Evolutionary conservation across 2,329 filamentous ascomycete genomes (phyloP).

Genomic region (Uncinocarpus reesii): DNA sequence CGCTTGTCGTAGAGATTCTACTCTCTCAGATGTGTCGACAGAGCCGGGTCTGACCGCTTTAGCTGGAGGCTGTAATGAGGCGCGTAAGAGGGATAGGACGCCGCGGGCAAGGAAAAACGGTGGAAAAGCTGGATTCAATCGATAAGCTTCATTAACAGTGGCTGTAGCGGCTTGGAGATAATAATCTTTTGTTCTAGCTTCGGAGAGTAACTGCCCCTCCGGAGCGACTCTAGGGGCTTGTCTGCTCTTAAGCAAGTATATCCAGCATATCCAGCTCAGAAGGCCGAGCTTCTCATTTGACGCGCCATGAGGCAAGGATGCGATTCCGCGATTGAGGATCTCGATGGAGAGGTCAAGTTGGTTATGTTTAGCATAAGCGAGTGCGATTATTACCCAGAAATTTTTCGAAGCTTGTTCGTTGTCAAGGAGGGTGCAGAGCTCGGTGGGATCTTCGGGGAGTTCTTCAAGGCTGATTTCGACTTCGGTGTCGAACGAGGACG

Average conservation of each 20-base stretch:
- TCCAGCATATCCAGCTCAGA: conserved; percentile 76
- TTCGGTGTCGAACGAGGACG: conserved; percentile 51
- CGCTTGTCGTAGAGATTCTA: conserved; percentile 72
- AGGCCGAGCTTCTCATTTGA: conserved; percentile 77
- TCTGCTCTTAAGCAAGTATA: conserved; percentile 81
- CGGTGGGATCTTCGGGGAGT: conserved; percentile 83
- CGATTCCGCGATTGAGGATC: conserved; percentile 61
- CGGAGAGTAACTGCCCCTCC: conserved; percentile 55
- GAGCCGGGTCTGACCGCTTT: conserved; percentile 53
- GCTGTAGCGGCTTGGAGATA: conserved; percentile 85
- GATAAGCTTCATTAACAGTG: conserved; percentile 87
- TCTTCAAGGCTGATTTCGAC: conserved; percentile 92
- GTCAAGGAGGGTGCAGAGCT: conserved; percentile 88
- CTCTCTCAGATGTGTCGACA: conserved; percentile 57
- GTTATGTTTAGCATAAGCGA: conserved; percentile 92
- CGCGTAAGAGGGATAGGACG: conserved; percentile 75
- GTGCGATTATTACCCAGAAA: conserved; percentile 96
- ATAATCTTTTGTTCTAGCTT: conserved; percentile 82
- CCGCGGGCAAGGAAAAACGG: conserved; percentile 86
- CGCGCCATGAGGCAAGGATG: conserved; percentile 57
- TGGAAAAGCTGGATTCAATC: conserved; percentile 84
- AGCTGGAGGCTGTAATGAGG: conserved; percentile 68
- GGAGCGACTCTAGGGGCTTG: conserved; percentile 60
- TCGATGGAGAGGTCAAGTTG: conserved; percentile 76
- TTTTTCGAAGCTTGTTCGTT: conserved; percentile 84